Base-by-base conservation (phyloP, 352 stramenopile genomes). In the Phytopythium oedochilum region DNA sequence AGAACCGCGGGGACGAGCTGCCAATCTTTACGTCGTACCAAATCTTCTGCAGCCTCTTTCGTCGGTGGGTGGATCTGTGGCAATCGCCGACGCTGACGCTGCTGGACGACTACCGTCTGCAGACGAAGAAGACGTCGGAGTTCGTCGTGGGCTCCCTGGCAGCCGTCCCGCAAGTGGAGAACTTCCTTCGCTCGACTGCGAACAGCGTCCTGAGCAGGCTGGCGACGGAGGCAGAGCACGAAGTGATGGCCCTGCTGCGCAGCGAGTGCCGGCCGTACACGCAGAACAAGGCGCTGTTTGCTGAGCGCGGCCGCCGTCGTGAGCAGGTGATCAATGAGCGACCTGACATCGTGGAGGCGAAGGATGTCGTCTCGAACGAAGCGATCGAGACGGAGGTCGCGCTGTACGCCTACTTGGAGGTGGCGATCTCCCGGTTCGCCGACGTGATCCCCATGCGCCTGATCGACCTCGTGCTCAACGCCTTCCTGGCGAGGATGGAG, bases 41-140 rank as follows among this genome's bases (percentile, higher is more conserved):
- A 18, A 61, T 72, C 2, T 80, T 83, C 42, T 72, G 63, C 60
- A 71, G 71, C 56, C 61, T 83, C 6, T 66, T 78, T 26, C 64
- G 59, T 0, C 59, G 64, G n/a, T 75, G 61, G 32, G 68, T 82
- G 22, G 68, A 72, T 15, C 60, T 61, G 44, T 82, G 71, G 68
- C 52, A 65, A 11, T 11, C 43, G 12, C 68, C 68, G 3, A 73
- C 63, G 5, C 46, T 68, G 35, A 52, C 60, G n/a, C 61, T 78
- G 12, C 25, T 68, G 39, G 1, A 20, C 5, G 46, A 63, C 22
- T 81, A 75, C 38, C 56, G 59, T 3, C 23, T 61, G 4, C 56
- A 69, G 18, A 75, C 71, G 5, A 63, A 66, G 12, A 17, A 52
- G 28, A 61, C 71, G 2, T 73, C 71, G 2, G 61, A 68, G 26